Conservation (phyloP, 768 basidiomycete species). For the Termitomyces sp. region DNA sequence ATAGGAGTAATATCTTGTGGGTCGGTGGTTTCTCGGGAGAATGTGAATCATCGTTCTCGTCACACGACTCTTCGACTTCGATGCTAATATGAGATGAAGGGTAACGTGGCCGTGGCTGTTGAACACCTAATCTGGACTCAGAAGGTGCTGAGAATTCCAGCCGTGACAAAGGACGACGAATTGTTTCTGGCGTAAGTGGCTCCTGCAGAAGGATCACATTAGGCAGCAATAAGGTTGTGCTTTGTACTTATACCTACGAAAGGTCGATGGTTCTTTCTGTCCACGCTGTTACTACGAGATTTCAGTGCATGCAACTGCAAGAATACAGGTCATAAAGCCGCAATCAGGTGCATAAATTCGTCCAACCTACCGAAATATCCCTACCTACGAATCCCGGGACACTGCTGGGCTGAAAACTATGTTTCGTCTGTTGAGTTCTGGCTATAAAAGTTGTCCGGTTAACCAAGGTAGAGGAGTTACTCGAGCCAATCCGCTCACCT, state of each 20-base stretch:
- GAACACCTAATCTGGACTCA: constrained; percentile 19
- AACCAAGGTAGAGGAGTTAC: background rate
- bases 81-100: constrained; percentile 32
- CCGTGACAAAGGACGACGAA: constrained; percentile 39
- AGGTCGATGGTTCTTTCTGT: constrained; percentile 16
- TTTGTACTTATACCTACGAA: constrained; percentile 17
- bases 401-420: constrained; percentile 36
- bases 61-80: constrained; percentile 36
- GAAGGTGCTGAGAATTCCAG: constrained; percentile 29
- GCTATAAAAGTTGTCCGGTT: constrained; percentile 17
- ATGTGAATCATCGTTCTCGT: constrained; percentile 23
- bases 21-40: constrained; percentile 31
- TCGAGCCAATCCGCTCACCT: constrained; percentile 27
- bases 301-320: constrained; percentile 13
- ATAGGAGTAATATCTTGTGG: constrained; percentile 43
- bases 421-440: constrained; percentile 36
- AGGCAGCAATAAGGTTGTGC: background rate
- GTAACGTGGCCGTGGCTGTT: constrained; percentile 23
- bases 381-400: constrained; percentile 37
- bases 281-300: constrained; percentile 24
- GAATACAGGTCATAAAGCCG: background rate
- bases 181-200: constrained; percentile 40
- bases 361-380: constrained; percentile 25
- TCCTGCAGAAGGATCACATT: constrained; percentile 21
- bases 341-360: constrained; percentile 1